These are phyloP conservation scores for Moniliophthora roreri DNA, from an alignment of 1,284 basidiomycete genomes.

Conservation along the genomic window DNA sequence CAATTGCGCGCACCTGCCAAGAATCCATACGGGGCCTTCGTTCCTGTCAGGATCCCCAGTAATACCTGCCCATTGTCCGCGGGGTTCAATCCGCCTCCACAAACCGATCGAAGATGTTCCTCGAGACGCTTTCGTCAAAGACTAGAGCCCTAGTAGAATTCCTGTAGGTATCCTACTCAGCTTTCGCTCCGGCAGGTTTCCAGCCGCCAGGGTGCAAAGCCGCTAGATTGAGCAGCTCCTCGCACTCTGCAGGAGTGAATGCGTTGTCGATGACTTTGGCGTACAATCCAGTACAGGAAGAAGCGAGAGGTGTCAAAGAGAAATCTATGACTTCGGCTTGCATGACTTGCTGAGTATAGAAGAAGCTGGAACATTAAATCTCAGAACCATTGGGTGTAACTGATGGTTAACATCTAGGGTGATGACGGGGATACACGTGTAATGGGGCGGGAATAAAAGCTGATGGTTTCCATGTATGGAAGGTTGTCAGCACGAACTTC, in stretches of 20 bases:
- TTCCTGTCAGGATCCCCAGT: constrained; percentile 30
- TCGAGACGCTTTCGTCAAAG: constrained; percentile 25
- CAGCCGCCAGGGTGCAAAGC: constrained; percentile 22
- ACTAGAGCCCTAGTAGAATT: constrained; percentile 32
- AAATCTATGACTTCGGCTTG: too few relatives aligned
- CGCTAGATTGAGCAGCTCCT: constrained; percentile 26
- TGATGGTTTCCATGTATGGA: too few relatives aligned
- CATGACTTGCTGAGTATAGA: too few relatives aligned
- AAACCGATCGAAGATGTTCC: constrained; percentile 30
- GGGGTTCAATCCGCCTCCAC: constrained; percentile 27
- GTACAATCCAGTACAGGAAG: constrained; percentile 31
- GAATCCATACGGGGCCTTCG: constrained; percentile 32
- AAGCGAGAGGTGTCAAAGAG: too few relatives aligned
- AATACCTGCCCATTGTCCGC: constrained; percentile 29
- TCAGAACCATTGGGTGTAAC: too few relatives aligned
- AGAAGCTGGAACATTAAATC: too few relatives aligned
- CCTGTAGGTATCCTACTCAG: constrained; percentile 27
- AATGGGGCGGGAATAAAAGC: too few relatives aligned
- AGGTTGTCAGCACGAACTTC: too few relatives aligned
- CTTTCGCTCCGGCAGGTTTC: constrained; percentile 30
- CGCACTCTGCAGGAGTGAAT: constrained; percentile 34
- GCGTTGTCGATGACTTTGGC: constrained; percentile 34
- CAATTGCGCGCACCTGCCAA: constrained; percentile 24
- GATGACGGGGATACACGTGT: too few relatives aligned
- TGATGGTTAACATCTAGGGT: too few relatives aligned